phyloP scores from a whole-genome alignment of 2,329 filamentous ascomycete genomes.

The Geosmithia morbida region DNA sequence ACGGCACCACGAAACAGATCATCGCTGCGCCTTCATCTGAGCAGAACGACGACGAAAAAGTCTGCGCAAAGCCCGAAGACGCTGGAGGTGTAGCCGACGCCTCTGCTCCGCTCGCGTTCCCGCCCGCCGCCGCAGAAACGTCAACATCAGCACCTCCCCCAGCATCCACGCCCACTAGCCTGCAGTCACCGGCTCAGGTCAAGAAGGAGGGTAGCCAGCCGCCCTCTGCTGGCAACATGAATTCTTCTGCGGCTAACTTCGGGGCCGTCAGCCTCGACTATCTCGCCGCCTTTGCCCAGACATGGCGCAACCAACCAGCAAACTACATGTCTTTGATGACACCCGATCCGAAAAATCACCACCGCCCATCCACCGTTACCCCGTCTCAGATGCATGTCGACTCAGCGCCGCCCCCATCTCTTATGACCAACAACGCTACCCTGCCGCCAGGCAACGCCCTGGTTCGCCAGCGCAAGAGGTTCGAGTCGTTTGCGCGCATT shows the following conservation, averaged over 20 bases:
- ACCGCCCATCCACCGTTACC: conserved; percentile 21
- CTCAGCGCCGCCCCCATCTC: conserved; percentile 2
- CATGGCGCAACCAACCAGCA: not conserved
- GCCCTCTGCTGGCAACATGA: not conserved
- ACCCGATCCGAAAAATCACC: not conserved
- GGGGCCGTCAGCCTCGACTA: not conserved
- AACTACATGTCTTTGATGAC: not conserved
- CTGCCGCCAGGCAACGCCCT: not conserved
- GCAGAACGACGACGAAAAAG: not conserved
- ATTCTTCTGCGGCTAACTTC: not conserved
- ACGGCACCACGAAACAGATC: not conserved
- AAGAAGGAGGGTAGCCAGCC: not conserved
- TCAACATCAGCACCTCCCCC: not conserved
- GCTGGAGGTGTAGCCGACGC: not conserved
- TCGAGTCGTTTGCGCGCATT: conserved; percentile 45
- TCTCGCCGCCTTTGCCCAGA: not conserved
- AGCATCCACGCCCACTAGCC: not conserved
- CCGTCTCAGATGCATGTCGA: conserved; percentile 25
- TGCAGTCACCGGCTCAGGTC: not conserved
- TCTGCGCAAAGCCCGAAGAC: not conserved
- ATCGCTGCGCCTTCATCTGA: not conserved
- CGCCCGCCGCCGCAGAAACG: not conserved
- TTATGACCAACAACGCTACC: conserved; percentile 7
- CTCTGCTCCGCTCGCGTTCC: not conserved
- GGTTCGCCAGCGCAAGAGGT: conserved; percentile 13